A percentile compares a stretch with the other conserved stretches of the same genome.
Conservation (phyloP, 805 yeast species). For the Nematodospora valgi region DNA sequence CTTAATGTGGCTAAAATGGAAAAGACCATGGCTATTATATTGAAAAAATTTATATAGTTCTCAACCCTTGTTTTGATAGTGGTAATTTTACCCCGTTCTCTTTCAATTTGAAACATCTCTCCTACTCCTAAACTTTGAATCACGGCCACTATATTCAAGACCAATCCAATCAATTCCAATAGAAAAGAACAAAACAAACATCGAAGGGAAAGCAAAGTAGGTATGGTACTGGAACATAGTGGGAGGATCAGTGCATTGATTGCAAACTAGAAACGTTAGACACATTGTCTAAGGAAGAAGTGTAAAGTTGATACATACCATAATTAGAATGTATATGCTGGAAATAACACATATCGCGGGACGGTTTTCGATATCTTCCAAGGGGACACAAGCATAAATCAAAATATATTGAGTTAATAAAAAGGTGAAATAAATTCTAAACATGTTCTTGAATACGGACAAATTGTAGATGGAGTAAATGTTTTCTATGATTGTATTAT, state of each 20-base stretch:
- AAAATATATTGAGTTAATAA: slow-evolving; percentile 27
- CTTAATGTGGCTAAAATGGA: slow-evolving; percentile 13
- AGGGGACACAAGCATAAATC: slow-evolving; percentile 29
- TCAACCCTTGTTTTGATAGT: slow-evolving; percentile 25
- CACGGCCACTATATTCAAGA: slow-evolving; percentile 15
- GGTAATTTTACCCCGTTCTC: background rate
- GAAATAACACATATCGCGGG: slow-evolving; percentile 24
- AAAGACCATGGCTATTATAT: slow-evolving; percentile 15
- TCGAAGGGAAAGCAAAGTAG: slow-evolving; percentile 15
- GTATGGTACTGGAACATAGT: slow-evolving; percentile 16
- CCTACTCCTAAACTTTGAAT: slow-evolving; percentile 18
- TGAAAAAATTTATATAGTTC: slow-evolving; percentile 21
- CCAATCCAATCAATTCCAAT: slow-evolving; percentile 19
- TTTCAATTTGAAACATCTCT: slow-evolving; percentile 25
- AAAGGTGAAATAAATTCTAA: slow-evolving; percentile 18
- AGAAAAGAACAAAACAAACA: slow-evolving; percentile 16
- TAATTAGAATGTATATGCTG: slow-evolving; percentile 16
- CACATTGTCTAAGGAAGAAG: background rate
- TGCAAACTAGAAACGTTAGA: slow-evolving; percentile 14
- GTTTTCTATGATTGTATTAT: slow-evolving; percentile 10
- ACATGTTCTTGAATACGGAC: slow-evolving; percentile 8
- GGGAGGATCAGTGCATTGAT: slow-evolving; percentile 20
- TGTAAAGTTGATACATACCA: slow-evolving; percentile 19
- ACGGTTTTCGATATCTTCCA: slow-evolving; percentile 29
- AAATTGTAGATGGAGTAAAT: slow-evolving; percentile 16